Evolutionary conservation across 2,329 filamentous ascomycete genomes (phyloP).

Genomic region (Cryoendolithus antarcticus): DNA sequence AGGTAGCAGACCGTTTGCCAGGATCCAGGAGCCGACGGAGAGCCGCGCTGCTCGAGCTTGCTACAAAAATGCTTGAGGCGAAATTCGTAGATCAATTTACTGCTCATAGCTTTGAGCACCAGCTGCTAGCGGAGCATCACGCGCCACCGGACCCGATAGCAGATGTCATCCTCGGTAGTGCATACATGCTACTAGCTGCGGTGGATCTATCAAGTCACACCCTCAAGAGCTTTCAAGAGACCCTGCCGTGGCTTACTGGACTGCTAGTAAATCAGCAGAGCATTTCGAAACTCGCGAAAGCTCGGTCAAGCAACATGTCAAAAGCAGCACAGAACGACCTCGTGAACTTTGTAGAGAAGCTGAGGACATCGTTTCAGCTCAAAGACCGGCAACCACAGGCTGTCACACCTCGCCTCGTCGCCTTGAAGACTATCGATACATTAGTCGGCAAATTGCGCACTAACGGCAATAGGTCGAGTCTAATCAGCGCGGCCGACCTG

Average conservation of each 20-base stretch:
- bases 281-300: slow-evolving; percentile 50
- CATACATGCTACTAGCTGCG: slow-evolving; percentile 50
- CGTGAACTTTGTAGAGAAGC: slow-evolving; percentile 36
- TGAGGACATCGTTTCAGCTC: slow-evolving; percentile 30
- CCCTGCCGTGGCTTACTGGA: slow-evolving; percentile 34
- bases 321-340: slow-evolving; percentile 49
- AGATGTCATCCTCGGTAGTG: slow-evolving; percentile 51
- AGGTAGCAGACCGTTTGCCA: slow-evolving; percentile 37
- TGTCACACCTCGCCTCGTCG: slow-evolving; percentile 51
- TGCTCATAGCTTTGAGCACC: slow-evolving; percentile 58
- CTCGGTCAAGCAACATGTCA: slow-evolving; percentile 57
- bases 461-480: slow-evolving; percentile 32
- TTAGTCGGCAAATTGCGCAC: slow-evolving; percentile 39
- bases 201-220: slow-evolving; percentile 49
- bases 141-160: slow-evolving; percentile 30
- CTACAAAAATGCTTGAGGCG: slow-evolving; percentile 43
- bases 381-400: slow-evolving; percentile 35
- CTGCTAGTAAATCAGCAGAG: slow-evolving; percentile 44
- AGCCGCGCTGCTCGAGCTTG: slow-evolving; percentile 44
- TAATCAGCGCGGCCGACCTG: slow-evolving; percentile 28
- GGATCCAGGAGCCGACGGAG: slow-evolving; percentile 36
- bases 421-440: slow-evolving; percentile 51
- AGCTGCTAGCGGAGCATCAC: slow-evolving; percentile 51
- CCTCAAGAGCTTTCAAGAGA: slow-evolving; percentile 37
- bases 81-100: slow-evolving; percentile 60